Evolutionary conservation across 2,329 filamentous ascomycete genomes (phyloP).

Genomic region (Microcyclospora pomicola): DNA sequence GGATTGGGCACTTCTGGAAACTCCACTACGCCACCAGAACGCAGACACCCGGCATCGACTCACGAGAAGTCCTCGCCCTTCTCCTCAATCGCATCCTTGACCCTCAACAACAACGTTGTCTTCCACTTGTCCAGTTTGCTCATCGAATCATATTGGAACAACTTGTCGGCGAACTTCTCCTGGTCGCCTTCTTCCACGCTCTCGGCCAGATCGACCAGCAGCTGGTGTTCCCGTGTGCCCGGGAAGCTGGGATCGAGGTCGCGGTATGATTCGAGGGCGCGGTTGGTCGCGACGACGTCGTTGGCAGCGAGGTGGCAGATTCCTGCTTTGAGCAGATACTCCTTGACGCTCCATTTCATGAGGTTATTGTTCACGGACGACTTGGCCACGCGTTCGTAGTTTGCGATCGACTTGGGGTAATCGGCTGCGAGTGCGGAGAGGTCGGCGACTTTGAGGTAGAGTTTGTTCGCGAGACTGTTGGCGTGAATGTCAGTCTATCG

Average conservation of each 20-base stretch:
- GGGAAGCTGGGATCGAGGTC: conserved; percentile 68
- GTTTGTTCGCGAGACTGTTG: conserved; percentile 75
- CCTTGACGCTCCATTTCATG: conserved; percentile 88
- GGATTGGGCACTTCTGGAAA: too few relatives aligned
- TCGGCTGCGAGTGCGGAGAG: conserved; percentile 68
- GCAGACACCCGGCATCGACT: too few relatives aligned
- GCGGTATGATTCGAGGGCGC: conserved; percentile 68
- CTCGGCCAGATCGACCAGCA: conserved; percentile 63
- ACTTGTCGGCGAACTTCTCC: conserved; percentile 70
- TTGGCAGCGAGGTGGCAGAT: conserved; percentile 71
- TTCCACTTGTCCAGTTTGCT: conserved; percentile 97
- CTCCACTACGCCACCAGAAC: too few relatives aligned
- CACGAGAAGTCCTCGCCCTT: conserved; percentile 55
- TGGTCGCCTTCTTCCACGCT: conserved; percentile 65
- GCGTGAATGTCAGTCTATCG: conserved; percentile 2
- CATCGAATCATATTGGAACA: conserved; percentile 82
- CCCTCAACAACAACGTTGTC: conserved; percentile 65
- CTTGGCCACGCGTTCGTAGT: conserved; percentile 68
- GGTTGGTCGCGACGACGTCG: conserved; percentile 64
- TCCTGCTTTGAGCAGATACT: conserved; percentile 87
- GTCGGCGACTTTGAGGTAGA: conserved; percentile 85
- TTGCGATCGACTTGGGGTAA: conserved; percentile 68
- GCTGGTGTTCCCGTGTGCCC: conserved; percentile 64
- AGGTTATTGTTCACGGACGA: conserved; percentile 75
- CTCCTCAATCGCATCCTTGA: conserved; percentile 74